Evolutionary conservation across 805 yeast genomes (phyloP), one percentile per base, ranked within the genome.

Genomic region (Candida bentonensis): DNA sequence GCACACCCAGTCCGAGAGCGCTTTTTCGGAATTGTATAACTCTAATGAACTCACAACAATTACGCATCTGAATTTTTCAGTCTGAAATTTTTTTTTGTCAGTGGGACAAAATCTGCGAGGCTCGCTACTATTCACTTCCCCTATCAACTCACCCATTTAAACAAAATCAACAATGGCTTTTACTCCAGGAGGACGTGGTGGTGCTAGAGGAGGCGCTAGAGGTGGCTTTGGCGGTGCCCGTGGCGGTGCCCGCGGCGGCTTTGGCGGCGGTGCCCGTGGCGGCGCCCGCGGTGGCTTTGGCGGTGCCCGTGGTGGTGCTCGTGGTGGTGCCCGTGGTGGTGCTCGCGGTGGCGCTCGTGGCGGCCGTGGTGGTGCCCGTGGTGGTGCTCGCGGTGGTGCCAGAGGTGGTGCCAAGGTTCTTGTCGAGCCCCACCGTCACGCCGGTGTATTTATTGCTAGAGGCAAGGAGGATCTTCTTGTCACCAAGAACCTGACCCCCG

Each of bases 401-500:
- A 65, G 77, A 47, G 78, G 82, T 48, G 78, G 84, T 42, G 95
- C 96, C 59, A 92, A 83, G 74, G 97, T 89, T 56, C 85, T 89
- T 61, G 82, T 89, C 57, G 98, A 92, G 72, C 96, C 97, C 58
- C 98, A 92, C 70, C 83, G 96, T 73, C 97, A 92, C 65, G 95
- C 88, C 45, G 98, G 69, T 78, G 96, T 92, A 55, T 92, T 79
- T 79, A 89, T 92, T 68, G 98, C 97, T 66, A 86, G 97, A 73
- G 98, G 98, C 68, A 92, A 92, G 70, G 98, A 92, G 74, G 98
- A 92, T 78, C 76, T 92, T 64, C 76, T 92, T 60, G 95, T 92
- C 51, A 92, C 98, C 60, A 89, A 83, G 73, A 92, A 92, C 74
- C 69, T 82, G 63, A 95, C 96, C 41, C 97, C 98, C 60, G 98